Conservation (phyloP, 352 stramenopile genomes). For the Globisporangium acanthophoron region DNA sequence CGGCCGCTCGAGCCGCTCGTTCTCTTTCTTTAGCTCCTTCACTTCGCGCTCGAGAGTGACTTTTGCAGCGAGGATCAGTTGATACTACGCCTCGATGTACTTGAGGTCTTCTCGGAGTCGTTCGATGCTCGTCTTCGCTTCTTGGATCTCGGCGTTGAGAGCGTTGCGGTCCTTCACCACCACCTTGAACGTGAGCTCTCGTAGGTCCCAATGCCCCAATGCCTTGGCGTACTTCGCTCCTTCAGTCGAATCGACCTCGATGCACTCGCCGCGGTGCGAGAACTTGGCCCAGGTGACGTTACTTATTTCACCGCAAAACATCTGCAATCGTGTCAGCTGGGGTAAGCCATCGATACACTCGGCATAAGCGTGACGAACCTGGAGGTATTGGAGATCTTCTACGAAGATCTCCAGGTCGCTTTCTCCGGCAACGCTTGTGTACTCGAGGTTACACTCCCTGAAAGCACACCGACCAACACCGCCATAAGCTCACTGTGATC, state of each 20-base stretch:
- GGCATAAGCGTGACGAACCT: neutral
- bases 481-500: neutral
- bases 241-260: neutral
- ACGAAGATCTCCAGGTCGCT: neutral
- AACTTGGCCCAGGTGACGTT: neutral
- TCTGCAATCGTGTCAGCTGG: neutral
- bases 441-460: neutral
- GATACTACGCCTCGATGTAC: neutral
- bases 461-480: neutral
- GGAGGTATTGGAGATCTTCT: neutral
- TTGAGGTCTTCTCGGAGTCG: neutral
- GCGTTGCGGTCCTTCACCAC: neutral
- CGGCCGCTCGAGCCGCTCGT: neutral
- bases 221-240: neutral
- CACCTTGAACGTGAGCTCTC: neutral
- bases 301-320: neutral
- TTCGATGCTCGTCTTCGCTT: neutral
- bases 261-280: neutral
- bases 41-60: neutral
- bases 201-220: neutral
- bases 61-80: neutral
- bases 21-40: neutral
- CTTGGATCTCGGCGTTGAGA: neutral
- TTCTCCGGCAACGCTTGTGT: neutral
- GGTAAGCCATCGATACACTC: no score